These are phyloP conservation scores for Aspergillus ostianus DNA, from an alignment of 495 filamentous ascomycete species.

Conservation along the genomic window DNA sequence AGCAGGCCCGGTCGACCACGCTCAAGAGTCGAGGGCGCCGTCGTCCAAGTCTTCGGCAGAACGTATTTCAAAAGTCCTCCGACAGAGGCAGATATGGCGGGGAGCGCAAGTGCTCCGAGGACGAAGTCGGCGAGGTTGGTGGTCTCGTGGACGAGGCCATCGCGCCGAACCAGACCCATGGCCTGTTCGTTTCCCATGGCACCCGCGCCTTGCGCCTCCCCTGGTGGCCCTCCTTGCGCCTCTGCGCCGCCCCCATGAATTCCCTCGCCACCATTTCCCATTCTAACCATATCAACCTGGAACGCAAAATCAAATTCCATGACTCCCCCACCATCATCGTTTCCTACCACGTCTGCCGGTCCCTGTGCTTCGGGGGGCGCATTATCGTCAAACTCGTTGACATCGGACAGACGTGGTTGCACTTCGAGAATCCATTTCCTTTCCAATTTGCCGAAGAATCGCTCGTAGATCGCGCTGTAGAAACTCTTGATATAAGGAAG, in stretches of 20 bases:
- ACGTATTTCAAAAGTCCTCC: constrained; percentile 64
- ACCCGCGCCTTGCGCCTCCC: constrained; percentile 24
- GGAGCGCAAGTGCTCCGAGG: constrained; percentile 63
- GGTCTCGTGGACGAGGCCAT: constrained; percentile 51
- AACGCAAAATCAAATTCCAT: constrained; percentile 48
- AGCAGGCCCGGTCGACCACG: constrained; percentile 57
- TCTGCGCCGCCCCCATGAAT: constrained; percentile 20
- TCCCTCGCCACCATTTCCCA: constrained; percentile 37
- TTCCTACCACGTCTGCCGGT: constrained; percentile 36
- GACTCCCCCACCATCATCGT: constrained; percentile 40
- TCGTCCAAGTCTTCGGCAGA: constrained; percentile 66
- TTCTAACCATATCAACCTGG: constrained; percentile 43
- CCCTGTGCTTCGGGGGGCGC: constrained; percentile 46
- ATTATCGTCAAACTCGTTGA: constrained; percentile 42
- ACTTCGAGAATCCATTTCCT: constrained; percentile 64
- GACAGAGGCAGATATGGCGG: constrained; percentile 59
- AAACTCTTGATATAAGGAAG: constrained; percentile 66
- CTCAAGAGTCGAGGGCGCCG: constrained; percentile 38
- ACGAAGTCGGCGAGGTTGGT: constrained; percentile 53
- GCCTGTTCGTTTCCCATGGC: constrained; percentile 27
- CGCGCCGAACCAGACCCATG: constrained; percentile 36
- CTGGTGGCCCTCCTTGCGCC: constrained; percentile 27
- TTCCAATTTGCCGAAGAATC: constrained; percentile 60
- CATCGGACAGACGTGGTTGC: constrained; percentile 56
- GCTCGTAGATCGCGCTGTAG: constrained; percentile 67